Conservation (phyloP, 306 rosid species). For the Cotoneaster glaucophyllus region DNA sequence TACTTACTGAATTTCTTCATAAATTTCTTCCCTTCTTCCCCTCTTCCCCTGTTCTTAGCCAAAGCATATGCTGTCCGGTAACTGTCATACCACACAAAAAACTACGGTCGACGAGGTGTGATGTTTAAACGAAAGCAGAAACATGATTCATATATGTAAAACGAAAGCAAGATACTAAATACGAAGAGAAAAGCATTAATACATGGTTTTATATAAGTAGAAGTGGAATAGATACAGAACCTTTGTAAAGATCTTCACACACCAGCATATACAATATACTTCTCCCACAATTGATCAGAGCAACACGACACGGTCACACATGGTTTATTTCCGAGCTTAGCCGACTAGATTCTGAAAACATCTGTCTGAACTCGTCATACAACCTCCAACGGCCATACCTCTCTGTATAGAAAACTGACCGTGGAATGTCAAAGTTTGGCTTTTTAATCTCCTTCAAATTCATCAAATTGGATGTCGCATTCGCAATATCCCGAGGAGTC, state of each 20-base stretch:
- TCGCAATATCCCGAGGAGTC: constrained; percentile 59
- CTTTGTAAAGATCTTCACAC: constrained; percentile 2
- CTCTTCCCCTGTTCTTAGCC: neutral
- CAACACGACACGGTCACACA: neutral
- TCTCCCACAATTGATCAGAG: neutral
- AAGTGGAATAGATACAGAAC: constrained; percentile 11
- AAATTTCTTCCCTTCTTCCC: neutral
- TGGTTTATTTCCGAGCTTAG: constrained; percentile 2
- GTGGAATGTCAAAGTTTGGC: constrained; percentile 43
- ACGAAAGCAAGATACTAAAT: neutral
- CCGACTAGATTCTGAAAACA: constrained; percentile 56
- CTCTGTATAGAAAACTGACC: constrained; percentile 39
- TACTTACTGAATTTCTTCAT: neutral
- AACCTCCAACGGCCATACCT: constrained; percentile 79
- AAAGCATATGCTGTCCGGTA: neutral
- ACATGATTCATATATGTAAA: neutral
- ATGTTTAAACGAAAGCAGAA: neutral
- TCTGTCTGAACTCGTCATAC: constrained; percentile 88
- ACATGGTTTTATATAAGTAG: neutral
- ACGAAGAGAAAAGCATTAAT: neutral
- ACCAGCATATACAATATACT: neutral
- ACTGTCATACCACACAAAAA: neutral
- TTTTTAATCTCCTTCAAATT: constrained; percentile 42
- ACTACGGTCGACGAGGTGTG: neutral
- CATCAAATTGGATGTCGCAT: constrained; percentile 45